phyloP scores from a whole-genome alignment of 805 yeast species.

The Candida palmyrensis region DNA sequence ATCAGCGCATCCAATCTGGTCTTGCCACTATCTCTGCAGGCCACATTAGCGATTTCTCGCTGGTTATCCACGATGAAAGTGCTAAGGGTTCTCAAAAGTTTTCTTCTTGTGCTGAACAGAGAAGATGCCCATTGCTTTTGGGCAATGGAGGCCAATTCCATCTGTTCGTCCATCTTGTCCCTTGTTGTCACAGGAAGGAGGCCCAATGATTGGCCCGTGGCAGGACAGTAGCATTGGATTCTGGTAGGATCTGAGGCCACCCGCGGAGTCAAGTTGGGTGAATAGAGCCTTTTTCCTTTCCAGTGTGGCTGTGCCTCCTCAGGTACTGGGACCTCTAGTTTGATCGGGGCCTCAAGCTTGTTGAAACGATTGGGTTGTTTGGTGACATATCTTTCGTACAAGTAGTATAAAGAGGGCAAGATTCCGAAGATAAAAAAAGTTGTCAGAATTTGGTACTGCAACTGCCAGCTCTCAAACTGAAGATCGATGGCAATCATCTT shows the following conservation, averaged over 20 bases:
- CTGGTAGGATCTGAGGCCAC: constrained; percentile 57
- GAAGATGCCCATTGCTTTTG: constrained; percentile 50
- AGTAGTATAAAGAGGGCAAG: constrained; percentile 29
- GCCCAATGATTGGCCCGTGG: constrained; percentile 88
- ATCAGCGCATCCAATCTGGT: constrained; percentile 92
- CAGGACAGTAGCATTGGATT: constrained; percentile 90
- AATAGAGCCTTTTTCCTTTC: constrained; percentile 79
- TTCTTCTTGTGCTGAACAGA: constrained; percentile 59
- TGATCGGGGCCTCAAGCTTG: constrained; percentile 39
- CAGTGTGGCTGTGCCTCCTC: constrained; percentile 82
- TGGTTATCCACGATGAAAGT: constrained; percentile 76
- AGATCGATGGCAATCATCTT: constrained; percentile 44
- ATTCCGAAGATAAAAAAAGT: constrained; percentile 38
- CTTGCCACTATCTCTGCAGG: constrained; percentile 95
- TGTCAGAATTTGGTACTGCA: constrained; percentile 42
- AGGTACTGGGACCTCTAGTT: constrained; percentile 56
- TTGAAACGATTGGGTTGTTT: constrained; percentile 35
- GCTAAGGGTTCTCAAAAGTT: constrained; percentile 64
- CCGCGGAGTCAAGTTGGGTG: constrained; percentile 48
- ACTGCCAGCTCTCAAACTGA: constrained; percentile 33
- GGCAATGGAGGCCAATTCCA: constrained; percentile 49
- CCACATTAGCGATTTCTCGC: constrained; percentile 81
- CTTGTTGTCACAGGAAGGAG: constrained; percentile 57
- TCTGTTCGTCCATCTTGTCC: constrained; percentile 65
- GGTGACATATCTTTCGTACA: constrained; percentile 33